A percentile compares a stretch with the other conserved stretches of the same genome.
Conservation (phyloP, 1,139 yeast genomes). For the Saccharomyces hybrid region DNA sequence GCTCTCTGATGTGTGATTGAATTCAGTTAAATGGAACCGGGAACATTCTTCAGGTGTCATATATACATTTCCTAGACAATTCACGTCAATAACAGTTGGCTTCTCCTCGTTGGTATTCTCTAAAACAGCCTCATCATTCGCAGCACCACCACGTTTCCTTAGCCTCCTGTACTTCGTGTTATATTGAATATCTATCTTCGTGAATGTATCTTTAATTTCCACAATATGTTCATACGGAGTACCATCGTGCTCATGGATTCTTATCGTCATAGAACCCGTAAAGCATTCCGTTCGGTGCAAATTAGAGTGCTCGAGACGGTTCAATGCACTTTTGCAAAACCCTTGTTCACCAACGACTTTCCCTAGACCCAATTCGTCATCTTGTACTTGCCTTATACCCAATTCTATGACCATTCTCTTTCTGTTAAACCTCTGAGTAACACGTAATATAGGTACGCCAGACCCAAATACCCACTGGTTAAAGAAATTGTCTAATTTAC, state of each 20-base stretch:
- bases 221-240: slow-evolving; percentile 98
- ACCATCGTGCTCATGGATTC: slow-evolving; percentile 99
- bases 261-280: slow-evolving; percentile 91
- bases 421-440: slow-evolving; percentile 87
- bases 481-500: slow-evolving; percentile 73
- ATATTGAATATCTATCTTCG: slow-evolving; percentile 88
- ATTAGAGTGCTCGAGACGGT: slow-evolving; percentile 18
- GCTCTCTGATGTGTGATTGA: slow-evolving; percentile 7
- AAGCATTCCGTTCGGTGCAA: slow-evolving; percentile 44
- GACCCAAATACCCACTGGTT: slow-evolving; percentile 89
- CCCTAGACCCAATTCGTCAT: slow-evolving; percentile 48
- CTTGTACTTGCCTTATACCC: slow-evolving; percentile 87
- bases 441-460: slow-evolving; percentile 83
- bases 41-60: slow-evolving; percentile 2
- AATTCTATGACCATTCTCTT: slow-evolving; percentile 91
- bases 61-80: slow-evolving; percentile 11
- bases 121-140: slow-evolving; percentile 28
- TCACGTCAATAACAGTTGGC: slow-evolving; percentile 1
- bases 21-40: slow-evolving; percentile 41
- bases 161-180: slow-evolving; percentile 79
- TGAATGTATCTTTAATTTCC: slow-evolving; percentile 74
- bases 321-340: slow-evolving; percentile 25
- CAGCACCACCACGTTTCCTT: slow-evolving; percentile 53
- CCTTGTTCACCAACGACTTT: slow-evolving; percentile 24
- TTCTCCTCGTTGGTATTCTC: slow-evolving; percentile 22